Base-by-base conservation (phyloP, 2,329 filamentous ascomycete species). In the Acarospora socialis region DNA sequence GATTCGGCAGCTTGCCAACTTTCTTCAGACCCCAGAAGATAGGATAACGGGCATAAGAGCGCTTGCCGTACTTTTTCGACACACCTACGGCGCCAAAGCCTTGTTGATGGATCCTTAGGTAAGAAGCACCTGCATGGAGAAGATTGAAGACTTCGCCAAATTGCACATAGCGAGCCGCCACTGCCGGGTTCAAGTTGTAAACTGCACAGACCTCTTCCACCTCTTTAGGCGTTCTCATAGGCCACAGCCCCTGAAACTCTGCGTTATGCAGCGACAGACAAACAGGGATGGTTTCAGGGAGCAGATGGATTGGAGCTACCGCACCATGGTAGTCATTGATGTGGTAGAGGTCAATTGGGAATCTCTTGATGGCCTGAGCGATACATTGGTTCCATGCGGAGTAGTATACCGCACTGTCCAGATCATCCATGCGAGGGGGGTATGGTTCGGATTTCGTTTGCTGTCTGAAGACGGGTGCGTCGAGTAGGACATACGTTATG, bases 351-450 rank as follows among this genome's bases (percentile, higher is more conserved):
- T 75, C 69, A 36, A 73, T 58, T 0, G 67, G 62, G 47, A 78
- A 79, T 10, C 74, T 66, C 34, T 65, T 63, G 41, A 77, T 66
- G 1, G 71, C 56, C 42, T 73, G 63, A 5, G 73, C 71, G 43
- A 79, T 77, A 47, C 74, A 79, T 49, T 72, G 69, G 41, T 79
- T 79, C 74, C 74, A 79, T 3, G 71, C 72, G 2, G 70, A 76
- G 47, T 78, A 78, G 51, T 77, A 75, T 28, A 79, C 69, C 8
- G 74, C 74, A 40, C 66, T 72, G 39, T 75, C 70, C 33, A 78
- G 59, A 46, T 79, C 73, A 46, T 79, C 74, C 74, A 79, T 79
- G 19, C 73, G 66, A 21, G 71, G 59, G 10, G 74, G 73, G 44
- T 78, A 78, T 0, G 73, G 73, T 39, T 77, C 69, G 13, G 65